A percentile compares a stretch with the other conserved stretches of the same genome.
Evolutionary conservation across 192 early-diverging fungal genomes (phyloP).

Genomic region (Coemansia sp.): DNA sequence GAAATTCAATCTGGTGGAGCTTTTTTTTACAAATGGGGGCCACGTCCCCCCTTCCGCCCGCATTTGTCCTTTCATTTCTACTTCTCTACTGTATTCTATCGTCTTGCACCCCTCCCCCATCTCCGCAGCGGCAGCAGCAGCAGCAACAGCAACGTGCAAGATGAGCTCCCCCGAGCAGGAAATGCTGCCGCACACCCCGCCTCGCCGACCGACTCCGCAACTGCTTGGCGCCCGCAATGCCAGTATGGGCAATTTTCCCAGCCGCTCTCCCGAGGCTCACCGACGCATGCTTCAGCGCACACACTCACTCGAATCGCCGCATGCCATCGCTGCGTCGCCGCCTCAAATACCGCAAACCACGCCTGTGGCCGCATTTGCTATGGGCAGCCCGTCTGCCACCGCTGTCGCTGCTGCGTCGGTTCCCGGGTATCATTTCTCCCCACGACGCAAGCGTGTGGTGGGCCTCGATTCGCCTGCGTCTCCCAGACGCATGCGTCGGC

Average conservation of each 20-base stretch:
- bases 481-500: constrained; percentile 42
- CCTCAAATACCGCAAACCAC: not conserved
- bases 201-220: constrained; percentile 22
- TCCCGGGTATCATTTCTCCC: constrained; percentile 29
- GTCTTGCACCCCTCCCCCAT: not conserved
- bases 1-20: not conserved
- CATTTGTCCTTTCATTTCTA: not conserved
- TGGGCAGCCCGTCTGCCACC: not conserved
- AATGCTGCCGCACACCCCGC: constrained; percentile 11
- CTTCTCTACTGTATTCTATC: not conserved
- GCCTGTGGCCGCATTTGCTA: not conserved
- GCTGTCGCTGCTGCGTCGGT: constrained; percentile 1
- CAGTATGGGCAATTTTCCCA: constrained; percentile 31
- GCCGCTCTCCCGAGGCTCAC: constrained; percentile 30
- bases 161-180: constrained; percentile 4
- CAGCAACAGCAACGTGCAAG: constrained; percentile 7
- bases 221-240: constrained; percentile 32
- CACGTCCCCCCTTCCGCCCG: constrained; percentile 1
- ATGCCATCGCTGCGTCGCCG: not conserved
- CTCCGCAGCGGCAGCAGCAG: constrained; percentile 10
- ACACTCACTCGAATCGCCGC: constrained; percentile 36
- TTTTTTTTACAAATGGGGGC: not conserved
- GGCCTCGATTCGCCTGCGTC: constrained; percentile 16
- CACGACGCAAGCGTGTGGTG: constrained; percentile 28
- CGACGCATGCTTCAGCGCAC: constrained; percentile 38